Conservation (phyloP, 305 asterid genomes). For the Fraxinus sp. region DNA sequence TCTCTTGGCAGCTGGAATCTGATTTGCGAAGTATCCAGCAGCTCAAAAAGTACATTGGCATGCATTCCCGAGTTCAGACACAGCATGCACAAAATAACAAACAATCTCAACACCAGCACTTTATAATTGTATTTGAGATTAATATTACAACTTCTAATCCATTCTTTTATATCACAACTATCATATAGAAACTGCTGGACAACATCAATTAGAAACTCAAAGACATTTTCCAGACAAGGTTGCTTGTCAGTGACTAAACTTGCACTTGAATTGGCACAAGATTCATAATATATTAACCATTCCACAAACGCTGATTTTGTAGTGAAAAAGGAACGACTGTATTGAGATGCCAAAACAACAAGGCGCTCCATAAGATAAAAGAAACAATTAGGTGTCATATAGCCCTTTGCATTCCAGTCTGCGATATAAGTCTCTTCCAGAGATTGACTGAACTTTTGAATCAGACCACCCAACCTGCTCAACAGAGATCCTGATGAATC, state of each 20-base stretch:
- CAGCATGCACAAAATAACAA: constrained; percentile 41
- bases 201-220: constrained; percentile 25
- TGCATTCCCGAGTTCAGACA: constrained; percentile 42
- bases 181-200: constrained; percentile 23
- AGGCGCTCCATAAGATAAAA: constrained; percentile 60
- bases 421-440: constrained; percentile 36
- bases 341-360: constrained; percentile 40
- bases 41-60: constrained; percentile 9
- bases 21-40: constrained; percentile 21
- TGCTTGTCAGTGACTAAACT: constrained; percentile 13
- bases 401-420: constrained; percentile 38
- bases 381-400: constrained; percentile 58
- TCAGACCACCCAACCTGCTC: constrained; percentile 12
- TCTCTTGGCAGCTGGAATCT: constrained; percentile 33
- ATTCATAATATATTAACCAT: constrained; percentile 32
- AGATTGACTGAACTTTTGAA: constrained; percentile 35
- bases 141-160: constrained; percentile 39
- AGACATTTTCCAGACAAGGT: background rate
- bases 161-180: constrained; percentile 10
- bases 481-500: background rate
- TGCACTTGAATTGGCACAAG: constrained; percentile 27
- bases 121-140: constrained; percentile 27
- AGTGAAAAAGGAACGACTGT: constrained; percentile 35
- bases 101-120: constrained; percentile 42
- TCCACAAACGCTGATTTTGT: constrained; percentile 57